Percentiles rank a stretch among this genome's conserved stretches.
phyloP scores from a whole-genome alignment of 495 filamentous ascomycete genomes.

The Penicillium samsonianum region DNA sequence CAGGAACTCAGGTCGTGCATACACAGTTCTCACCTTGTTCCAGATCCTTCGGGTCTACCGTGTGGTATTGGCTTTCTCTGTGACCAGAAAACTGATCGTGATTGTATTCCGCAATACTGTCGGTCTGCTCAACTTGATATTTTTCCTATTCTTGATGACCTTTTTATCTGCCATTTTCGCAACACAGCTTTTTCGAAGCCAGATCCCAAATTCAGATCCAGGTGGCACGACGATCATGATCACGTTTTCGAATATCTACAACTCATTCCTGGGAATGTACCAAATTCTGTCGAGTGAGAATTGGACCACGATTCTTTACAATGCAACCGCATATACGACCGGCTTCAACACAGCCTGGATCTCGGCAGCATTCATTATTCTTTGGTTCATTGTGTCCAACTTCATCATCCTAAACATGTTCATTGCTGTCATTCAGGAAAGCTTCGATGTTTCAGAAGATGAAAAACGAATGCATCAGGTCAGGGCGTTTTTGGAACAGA shows the following conservation, averaged over 20 bases:
- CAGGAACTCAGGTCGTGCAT: constrained; percentile 70
- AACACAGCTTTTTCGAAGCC: constrained; percentile 86
- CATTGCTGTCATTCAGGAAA: constrained; percentile 99
- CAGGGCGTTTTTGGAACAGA: constrained; percentile 86
- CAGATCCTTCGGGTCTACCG: constrained; percentile 92
- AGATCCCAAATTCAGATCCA: constrained; percentile 64
- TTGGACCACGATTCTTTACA: constrained; percentile 89
- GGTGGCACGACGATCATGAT: constrained; percentile 59
- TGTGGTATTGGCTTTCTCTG: constrained; percentile 82
- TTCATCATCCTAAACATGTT: constrained; percentile 99
- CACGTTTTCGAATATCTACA: constrained; percentile 88
- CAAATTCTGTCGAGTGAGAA: constrained; percentile 96
- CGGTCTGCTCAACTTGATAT: constrained; percentile 89
- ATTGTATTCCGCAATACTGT: constrained; percentile 89
- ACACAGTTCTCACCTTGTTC: constrained; percentile 89
- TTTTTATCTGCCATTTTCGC: constrained; percentile 94
- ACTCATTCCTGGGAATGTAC: constrained; percentile 97
- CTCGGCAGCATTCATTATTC: constrained; percentile 84
- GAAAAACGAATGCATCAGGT: constrained; percentile 97
- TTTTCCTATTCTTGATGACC: constrained; percentile 94
- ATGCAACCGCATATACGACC: constrained; percentile 66
- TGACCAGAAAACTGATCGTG: constrained; percentile 80
- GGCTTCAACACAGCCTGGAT: constrained; percentile 80
- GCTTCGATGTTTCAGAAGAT: constrained; percentile 99
- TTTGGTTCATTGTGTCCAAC: constrained; percentile 94